Conservation (phyloP, 2,329 filamentous ascomycete genomes). For the Ustulina deusta region DNA sequence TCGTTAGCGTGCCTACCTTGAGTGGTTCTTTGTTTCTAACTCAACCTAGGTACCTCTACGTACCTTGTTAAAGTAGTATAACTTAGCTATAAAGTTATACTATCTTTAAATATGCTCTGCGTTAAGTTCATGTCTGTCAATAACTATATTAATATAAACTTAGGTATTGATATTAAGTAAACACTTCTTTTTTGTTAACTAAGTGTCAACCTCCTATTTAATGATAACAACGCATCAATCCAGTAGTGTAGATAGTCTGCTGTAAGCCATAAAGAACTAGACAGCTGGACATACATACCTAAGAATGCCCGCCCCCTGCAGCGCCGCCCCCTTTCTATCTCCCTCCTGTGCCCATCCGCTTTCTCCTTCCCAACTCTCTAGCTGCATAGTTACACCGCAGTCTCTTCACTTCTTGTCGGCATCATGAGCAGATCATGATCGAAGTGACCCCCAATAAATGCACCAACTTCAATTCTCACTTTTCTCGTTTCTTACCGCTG, state of each 20-base stretch:
- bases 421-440: conserved; percentile 1
- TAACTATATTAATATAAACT: no score
- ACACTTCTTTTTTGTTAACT: no score
- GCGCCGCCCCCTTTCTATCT: neutral
- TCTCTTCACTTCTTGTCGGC: neutral
- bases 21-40: neutral
- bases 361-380: neutral
- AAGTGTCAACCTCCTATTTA: neutral
- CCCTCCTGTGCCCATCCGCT: neutral
- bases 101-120: no score
- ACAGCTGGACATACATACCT: neutral
- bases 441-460: neutral
- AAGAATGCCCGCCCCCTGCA: no score
- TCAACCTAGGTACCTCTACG: neutral
- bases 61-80: neutral
- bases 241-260: neutral
- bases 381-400: conserved; percentile 11
- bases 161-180: no score
- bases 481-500: conserved; percentile 8
- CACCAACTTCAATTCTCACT: conserved; percentile 8
- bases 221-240: neutral
- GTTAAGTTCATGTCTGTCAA: no score
- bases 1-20: conserved; percentile 2
- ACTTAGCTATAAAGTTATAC: neutral
- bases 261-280: neutral